phyloP scores from a whole-genome alignment of 257 asterid species.

The Thymus mandschuricus region DNA sequence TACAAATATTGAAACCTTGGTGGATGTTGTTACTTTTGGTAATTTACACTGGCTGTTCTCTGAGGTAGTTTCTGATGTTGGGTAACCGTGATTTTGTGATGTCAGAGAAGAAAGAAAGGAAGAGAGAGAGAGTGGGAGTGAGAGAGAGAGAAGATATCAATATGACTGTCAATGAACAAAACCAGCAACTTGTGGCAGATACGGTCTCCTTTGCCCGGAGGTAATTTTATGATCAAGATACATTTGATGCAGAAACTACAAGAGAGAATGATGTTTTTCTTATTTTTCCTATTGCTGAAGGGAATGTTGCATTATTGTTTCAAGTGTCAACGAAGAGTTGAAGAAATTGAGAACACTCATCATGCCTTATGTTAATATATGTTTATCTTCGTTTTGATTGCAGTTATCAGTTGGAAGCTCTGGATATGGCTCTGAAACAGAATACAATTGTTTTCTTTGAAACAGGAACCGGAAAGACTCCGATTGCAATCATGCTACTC shows the following conservation, averaged over 20 bases:
- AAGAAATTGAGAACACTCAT: background rate
- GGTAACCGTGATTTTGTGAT: conserved; percentile 2
- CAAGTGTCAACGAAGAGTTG: background rate
- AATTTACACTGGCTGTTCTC: no score
- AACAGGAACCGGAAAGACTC: conserved; percentile 84
- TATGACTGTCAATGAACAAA: conserved; percentile 35
- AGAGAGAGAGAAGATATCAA: conserved; percentile 1
- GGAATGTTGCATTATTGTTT: background rate
- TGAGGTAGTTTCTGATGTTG: background rate
- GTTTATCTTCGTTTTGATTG: conserved; percentile 26
- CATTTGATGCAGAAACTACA: no score
- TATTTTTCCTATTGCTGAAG: no score
- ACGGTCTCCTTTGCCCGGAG: conserved; percentile 57
- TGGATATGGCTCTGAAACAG: conserved; percentile 62
- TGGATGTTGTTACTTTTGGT: background rate
- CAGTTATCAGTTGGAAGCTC: conserved; percentile 86
- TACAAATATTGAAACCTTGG: no score
- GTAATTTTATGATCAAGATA: conserved; percentile 28
- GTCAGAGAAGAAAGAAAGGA: background rate
- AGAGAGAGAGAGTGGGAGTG: background rate
- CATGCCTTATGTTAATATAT: conserved; percentile 1
- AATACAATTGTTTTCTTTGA: conserved; percentile 81
- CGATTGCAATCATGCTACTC: conserved; percentile 82
- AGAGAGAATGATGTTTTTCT: no score
- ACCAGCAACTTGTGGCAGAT: conserved; percentile 39